Evolutionary conservation across 1,284 basidiomycete genomes (phyloP), one percentile per base, ranked within the genome.

Genomic region (Takashimella tepidaria): DNA sequence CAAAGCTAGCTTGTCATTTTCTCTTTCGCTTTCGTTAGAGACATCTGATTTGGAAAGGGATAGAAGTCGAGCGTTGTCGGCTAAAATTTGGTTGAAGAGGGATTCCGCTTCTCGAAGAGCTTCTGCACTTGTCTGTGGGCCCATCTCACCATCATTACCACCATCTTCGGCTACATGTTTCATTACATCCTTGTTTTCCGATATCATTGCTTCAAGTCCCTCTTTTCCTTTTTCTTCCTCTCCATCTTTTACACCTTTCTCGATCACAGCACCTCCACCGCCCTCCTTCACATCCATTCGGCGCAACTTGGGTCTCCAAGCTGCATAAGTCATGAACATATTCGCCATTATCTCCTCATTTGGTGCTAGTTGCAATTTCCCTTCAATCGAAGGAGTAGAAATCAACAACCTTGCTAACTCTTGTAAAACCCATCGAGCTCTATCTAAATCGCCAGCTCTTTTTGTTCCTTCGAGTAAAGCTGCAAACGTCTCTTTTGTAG

Each of bases 381-480:
- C 41, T 49, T 44, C 47, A n/a, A 55, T 44, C 42, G 55, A 51
- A 55, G 66, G 54, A 48, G 65, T 47, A 47, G 56, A 51, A 53
- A 61, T 51, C 49, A 63, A 58, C 25, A 74, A 55, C 64, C 74
- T 77, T 12, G 91, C 82, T 1, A 60, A 56, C 77, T 97, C 91
- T 0, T 88, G 88, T 51, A 98, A 77, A 54, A 97, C 87, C 93
- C 92, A 98, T 55, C 93, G 79, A 6, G 86, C 85, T 45, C 90
- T 80, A 8, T 81, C 79, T 8, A 98, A 73, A 72, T 98, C 95
- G 0, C 91, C 88, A 0, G 85, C 78, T 4, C 90, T 79, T 70
- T 92, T 96, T 48, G 90, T 88, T 0, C 91, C 92, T 58, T 95
- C 89, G 53, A 98, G 75, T 23, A 98, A 72, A 0, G 90, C 91